These are phyloP conservation scores for Stagonosporopsis rhizophila DNA, from an alignment of 2,329 filamentous ascomycete species.

Conservation along the genomic window DNA sequence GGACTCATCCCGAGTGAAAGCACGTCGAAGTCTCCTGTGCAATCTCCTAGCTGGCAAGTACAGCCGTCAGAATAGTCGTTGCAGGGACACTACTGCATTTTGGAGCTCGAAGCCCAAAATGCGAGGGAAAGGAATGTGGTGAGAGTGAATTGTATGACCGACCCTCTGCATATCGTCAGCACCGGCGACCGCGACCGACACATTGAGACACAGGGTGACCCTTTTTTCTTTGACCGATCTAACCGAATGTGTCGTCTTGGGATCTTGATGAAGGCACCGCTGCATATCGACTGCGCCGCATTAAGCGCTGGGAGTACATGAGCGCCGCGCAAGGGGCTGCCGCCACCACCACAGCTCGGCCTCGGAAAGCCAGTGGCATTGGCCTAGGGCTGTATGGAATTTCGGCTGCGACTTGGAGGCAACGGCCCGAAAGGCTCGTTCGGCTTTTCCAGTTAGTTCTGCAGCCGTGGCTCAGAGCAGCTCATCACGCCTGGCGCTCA, in stretches of 20 bases:
- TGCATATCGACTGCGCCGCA: constrained; percentile 16
- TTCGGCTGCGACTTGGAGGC: not conserved
- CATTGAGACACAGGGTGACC: constrained; percentile 1
- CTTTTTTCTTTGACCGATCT: not conserved
- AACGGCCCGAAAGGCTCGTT: constrained; percentile 12
- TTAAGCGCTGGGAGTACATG: constrained; percentile 16
- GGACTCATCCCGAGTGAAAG: too few species aligned
- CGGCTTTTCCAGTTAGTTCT: not conserved
- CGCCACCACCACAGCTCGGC: not conserved
- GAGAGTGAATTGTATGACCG: not conserved
- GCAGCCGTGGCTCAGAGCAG: not conserved
- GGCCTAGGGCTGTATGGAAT: not conserved
- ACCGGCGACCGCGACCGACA: not conserved
- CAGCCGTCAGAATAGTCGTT: not conserved
- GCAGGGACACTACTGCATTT: not conserved
- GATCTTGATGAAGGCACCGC: constrained; percentile 1
- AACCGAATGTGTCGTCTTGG: not conserved
- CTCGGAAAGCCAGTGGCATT: not conserved
- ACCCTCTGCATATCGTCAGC: not conserved
- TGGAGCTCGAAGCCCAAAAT: not conserved
- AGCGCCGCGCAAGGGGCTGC: constrained; percentile 15
- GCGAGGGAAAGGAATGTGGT: not conserved
- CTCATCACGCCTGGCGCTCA: not conserved
- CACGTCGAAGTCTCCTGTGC: not conserved
- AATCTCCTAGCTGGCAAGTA: not conserved